Base-by-base conservation (phyloP, 1,139 yeast genomes). In the Candida freyschussii region DNA sequence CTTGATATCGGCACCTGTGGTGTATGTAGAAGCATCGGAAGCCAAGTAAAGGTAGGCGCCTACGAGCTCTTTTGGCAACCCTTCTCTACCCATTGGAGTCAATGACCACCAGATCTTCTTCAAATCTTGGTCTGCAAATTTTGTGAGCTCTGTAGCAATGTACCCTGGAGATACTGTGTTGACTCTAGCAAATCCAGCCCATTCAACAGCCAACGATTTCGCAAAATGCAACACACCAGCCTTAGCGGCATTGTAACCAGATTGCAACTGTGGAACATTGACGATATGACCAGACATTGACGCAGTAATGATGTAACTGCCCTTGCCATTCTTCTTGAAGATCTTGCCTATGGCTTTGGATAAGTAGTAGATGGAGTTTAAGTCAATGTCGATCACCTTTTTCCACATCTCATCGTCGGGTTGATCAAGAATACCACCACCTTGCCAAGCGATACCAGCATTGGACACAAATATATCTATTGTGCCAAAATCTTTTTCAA, bases 271-370 rank as follows among this genome's bases (percentile, higher is more conserved):
- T 11, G 96, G 96, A 41, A 80, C 73, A 59, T 87, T 87, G 44
- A 82, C 95, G 50, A 86, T 80, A 58, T 78, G 82, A 17, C 91
- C 96, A 22, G 94, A 82, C 87, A 87, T 86, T 25, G 94, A 82
- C 11, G 94, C 93, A 16, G 96, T 86, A 56, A 84, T 72, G 51
- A 86, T 73, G 47, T 86, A 67, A 2, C 93, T 79, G 20, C 96
- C 96, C 37, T 59, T 61, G 13, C 82, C 80, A 43, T 81, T 75
- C 63, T 75, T 65, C 61, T 75, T 72, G 68, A 87, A 86, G 45
- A 80, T 65, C 45, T 68, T 65, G 33, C 95, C 96, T 36, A 78
- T 77, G 27, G 62, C 59, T 60, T 78, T 80, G 45, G 91, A 80
- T 53, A 83, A 69, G 63, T 79, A 81, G 64, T 78, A 84, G 19